Evolutionary conservation across 441 rosid genomes (phyloP), one percentile per base, ranked within the genome.

Genomic region (Biscutella auriculata): DNA sequence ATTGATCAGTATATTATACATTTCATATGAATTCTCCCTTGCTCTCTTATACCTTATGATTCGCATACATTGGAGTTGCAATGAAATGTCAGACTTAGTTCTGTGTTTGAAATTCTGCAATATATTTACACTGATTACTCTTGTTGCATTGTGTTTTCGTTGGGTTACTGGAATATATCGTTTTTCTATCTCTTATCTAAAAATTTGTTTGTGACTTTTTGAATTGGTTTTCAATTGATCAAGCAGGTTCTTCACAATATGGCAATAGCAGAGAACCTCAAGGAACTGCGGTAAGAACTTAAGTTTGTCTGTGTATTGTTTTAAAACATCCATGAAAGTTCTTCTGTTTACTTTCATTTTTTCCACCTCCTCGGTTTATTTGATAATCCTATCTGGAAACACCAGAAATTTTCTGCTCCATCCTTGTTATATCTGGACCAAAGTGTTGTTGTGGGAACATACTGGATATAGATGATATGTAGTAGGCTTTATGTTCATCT

Each of bases 201-300:
- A n/a, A 46, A 11, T 19, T 36, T 53, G 15, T n/a, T 21, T 14
- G 6, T 26, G 39, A 11, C 19, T 36, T 30, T 41, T 53, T 28
- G 60, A 37, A 21, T 16, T 63, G 25, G 3, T 11, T 46, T 63
- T 49, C 36, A 29, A 66, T 33, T 43, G 39, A 60, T 63, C 23
- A 12, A 16, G 62, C 76, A 95, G 99, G 77, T 95, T 71, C 83
- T 82, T 67, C 99, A 91, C 75, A 95, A 95, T 62, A 91, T 86
- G 71, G 91, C 98, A 41, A 79, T 95, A 53, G 81, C 77, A 7
- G 95, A 88, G 60, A 84, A 73, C 73, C 77, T 85, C 28, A 82
- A 70, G 82, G 86, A 77, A 76, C 69, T 95, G 69, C 73, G 91
- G 47, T 81, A 82, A 67, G 80, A 66, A 11, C 96, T 91, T 49